Conservation (phyloP, 1,139 yeast species). For the Oligophagozyma castellii region DNA sequence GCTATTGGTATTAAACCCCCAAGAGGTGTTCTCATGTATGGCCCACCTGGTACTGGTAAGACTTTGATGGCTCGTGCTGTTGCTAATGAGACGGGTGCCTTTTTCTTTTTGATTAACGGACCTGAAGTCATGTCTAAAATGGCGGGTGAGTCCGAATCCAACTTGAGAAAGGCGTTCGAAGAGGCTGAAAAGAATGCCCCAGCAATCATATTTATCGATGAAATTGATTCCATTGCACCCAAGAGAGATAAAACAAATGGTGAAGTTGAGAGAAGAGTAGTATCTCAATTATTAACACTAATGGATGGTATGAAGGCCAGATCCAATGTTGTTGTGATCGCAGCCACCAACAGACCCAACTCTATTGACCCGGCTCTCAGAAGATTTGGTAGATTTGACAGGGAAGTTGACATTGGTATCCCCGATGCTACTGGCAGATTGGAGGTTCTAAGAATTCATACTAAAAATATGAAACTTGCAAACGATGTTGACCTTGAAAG, state of each 20-base stretch:
- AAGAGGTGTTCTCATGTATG: constrained; percentile 92
- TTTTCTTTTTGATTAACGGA: constrained; percentile 93
- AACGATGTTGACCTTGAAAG: constrained; percentile 93
- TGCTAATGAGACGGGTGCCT: constrained; percentile 98
- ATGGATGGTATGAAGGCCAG: constrained; percentile 99
- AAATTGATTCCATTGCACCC: constrained; percentile 97
- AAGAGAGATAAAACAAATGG: constrained; percentile 99
- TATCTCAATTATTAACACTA: constrained; percentile 86
- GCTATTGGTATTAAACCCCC: constrained; percentile 97
- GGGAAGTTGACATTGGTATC: constrained; percentile 97
- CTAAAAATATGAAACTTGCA: constrained; percentile 93
- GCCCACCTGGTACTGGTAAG: constrained; percentile 58
- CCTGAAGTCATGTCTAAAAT: constrained; percentile 99
- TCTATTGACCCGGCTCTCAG: constrained; percentile 97
- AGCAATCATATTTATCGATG: constrained; percentile 93
- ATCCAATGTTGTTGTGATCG: constrained; percentile 90
- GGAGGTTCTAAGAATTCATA: constrained; percentile 84
- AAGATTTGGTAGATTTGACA: constrained; percentile 97
- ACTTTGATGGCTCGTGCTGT: constrained; percentile 94
- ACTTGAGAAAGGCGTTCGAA: constrained; percentile 93
- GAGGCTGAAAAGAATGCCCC: constrained; percentile 99
- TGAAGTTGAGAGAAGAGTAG: constrained; percentile 97
- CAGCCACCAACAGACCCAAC: constrained; percentile 94
- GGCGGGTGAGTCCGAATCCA: constrained; percentile 99
- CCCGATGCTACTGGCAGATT: constrained; percentile 92